Evolutionary conservation across 495 filamentous ascomycete species (phyloP), one percentile per base, ranked within the genome.

Genomic region (Staphylotrichum tortipilum): DNA sequence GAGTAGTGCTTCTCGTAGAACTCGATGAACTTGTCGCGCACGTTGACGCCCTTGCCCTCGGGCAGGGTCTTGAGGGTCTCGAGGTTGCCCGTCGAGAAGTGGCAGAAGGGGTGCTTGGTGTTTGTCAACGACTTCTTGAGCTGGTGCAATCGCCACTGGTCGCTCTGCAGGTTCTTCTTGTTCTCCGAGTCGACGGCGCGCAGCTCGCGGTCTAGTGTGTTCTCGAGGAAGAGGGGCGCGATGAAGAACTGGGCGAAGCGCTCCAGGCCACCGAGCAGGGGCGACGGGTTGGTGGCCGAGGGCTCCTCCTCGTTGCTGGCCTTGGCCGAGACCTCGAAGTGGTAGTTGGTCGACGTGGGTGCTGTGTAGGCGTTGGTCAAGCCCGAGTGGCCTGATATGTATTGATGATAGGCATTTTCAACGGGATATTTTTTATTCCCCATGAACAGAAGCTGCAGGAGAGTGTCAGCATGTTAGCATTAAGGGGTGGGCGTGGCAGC

Each of bases 191-290:
- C 92, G 17, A 99, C 92, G 17, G 92, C 92, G 52, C 74, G 79
- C 51, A 99, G 72, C 68, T 99, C 92, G 24, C 92, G 81, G 55
- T 99, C 92, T 34, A 99, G 65, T 2, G 91, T 95, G 34, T 83
- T 89, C 44, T 83, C 80, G 11, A 96, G 76, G 65, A 97, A 99
- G 19, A 99, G 79, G 0, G 92, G 92, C 21, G 81, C 77, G 53
- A 96, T 81, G 70, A 99, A 99, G 68, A 99, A 99, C 68, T 99
- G 92, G 30, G 94, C 88, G 66, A 99, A 99, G 22, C 91, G 81
- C 64, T 99, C 92, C 36, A 98, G 72, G 10, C 88, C 94, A 9
- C 90, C 94, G 59, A 88, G 85, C 10, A 99, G 68, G 10, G 90
- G 88, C 7, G 88, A 86, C n/a, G 70, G 63, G 46, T 80, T 78